Base-by-base conservation (phyloP, 495 filamentous ascomycete genomes). In the Penicillium maclennaniae region DNA sequence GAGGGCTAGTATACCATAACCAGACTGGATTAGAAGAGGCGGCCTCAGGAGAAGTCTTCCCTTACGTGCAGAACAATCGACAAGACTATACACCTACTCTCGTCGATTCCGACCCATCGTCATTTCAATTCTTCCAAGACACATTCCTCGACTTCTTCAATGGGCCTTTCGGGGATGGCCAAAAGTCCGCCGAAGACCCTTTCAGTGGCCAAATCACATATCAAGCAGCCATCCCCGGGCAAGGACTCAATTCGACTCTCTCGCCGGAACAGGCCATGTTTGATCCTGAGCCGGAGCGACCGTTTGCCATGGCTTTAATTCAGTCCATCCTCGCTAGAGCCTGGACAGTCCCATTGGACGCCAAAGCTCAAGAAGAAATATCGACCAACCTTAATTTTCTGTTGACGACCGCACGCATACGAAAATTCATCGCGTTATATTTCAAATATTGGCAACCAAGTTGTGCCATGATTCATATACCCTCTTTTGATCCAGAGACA, bases 361-460 rank as follows among this genome's bases (percentile, higher is more conserved):
- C 58, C 5, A 73, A 73, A 28, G 55, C 65, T 1, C 74, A 77
- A 28, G 67, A 72, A 17, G 73, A 74, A 41, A 63, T 79, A 5
- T 69, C 72, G 4, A 51, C 62, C 4, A 65, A 67, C 20, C 61
- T 77, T 4, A 69, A 66, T 39, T 73, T 69, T 19, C 43, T 78
- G 2, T 61, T 79, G 23, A 74, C 69, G 0, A 75, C 75, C 0
- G 62, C 68, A 1, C 68, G 70, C 15, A 75, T 79, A 17, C 69
- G 64, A 9, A 75, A 72, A 43, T 74, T 72, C 28, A 53, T 71
- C 0, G 43, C 57, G 14, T 56, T 77, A 5, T 78, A 78, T 53
- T 75, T 75, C 54, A 67, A 67, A 43, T 73, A 70, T 50, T 79
- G 76, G 76, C 74, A 79, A 31, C 67, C 63, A 4, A 76, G 69